Evolutionary conservation across 73 alveolate species (phyloP).

Genomic region (Tetrahymena thermophila): DNA sequence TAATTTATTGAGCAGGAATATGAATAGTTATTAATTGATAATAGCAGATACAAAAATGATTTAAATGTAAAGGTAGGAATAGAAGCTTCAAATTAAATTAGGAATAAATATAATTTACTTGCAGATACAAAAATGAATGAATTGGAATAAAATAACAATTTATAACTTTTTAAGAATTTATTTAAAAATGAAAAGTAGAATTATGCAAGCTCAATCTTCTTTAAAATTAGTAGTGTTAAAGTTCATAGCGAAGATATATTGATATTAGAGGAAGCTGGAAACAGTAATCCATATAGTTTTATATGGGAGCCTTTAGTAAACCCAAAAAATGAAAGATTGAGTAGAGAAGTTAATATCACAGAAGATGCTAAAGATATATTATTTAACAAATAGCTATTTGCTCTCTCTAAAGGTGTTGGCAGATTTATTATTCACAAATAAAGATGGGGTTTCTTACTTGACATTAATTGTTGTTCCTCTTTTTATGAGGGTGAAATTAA

Average conservation of each 20-base stretch:
- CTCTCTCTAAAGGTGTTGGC: neutral
- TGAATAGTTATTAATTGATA: neutral
- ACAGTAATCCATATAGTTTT: neutral
- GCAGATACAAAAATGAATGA: neutral
- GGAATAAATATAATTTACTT: neutral
- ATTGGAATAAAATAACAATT: no score
- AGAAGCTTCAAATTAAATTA: neutral
- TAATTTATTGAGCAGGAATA: neutral
- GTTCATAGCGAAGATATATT: neutral
- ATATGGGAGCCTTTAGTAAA: neutral
- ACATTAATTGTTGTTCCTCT: neutral
- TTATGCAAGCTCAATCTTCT: neutral
- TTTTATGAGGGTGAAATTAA: neutral
- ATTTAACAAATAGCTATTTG: neutral
- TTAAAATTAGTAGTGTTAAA: neutral
- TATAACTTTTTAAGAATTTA: neutral
- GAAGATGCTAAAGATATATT: neutral
- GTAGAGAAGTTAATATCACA: neutral
- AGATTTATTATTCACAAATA: neutral
- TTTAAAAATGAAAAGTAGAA: neutral
- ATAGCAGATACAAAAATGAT: neutral
- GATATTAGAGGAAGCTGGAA: neutral
- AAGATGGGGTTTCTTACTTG: neutral
- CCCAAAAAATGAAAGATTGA: neutral
- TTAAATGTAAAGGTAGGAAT: neutral